phyloP scores from a whole-genome alignment of 352 stramenopile species.

The Phytophthora nicotianae region DNA sequence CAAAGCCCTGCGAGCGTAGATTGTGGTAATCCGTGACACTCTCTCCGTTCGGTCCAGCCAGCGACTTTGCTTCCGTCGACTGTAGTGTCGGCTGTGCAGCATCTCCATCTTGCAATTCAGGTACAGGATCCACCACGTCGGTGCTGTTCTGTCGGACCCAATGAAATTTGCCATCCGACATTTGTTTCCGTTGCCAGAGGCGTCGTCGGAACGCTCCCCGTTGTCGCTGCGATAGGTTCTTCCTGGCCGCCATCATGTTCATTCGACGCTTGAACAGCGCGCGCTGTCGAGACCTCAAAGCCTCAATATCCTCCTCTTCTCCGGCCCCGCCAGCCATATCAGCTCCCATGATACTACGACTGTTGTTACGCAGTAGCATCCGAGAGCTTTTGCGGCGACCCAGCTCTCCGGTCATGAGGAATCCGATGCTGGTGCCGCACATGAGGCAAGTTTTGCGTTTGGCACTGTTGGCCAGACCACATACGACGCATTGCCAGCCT shows the following conservation, averaged over 20 bases:
- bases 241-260: constrained; percentile 64
- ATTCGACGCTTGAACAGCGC: constrained; percentile 73
- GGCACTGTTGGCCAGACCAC: constrained; percentile 56
- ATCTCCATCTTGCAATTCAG: constrained; percentile 18
- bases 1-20: constrained; percentile 66
- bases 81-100: constrained; percentile 16
- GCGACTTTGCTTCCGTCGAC: constrained; percentile 22
- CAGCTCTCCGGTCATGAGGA: constrained; percentile 38
- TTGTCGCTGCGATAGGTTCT: constrained; percentile 71
- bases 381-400: constrained; percentile 59
- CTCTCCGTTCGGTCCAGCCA: constrained; percentile 50
- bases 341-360: constrained; percentile 20
- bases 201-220: constrained; percentile 67
- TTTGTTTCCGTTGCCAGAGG: constrained; percentile 67
- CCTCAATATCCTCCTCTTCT: constrained; percentile 38
- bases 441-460: constrained; percentile 60
- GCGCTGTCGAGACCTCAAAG: constrained; percentile 50
- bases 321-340: constrained; percentile 7
- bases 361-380: constrained; percentile 47
- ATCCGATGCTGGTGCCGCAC: constrained; percentile 60
- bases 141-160: constrained; percentile 74
- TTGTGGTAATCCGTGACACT: constrained; percentile 67
- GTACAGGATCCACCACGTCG: constrained; percentile 38
- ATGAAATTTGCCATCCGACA: constrained; percentile 70
- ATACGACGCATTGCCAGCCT: constrained; percentile 77